phyloP scores from a whole-genome alignment of 768 basidiomycete genomes.

The Boletus barrowsii region DNA sequence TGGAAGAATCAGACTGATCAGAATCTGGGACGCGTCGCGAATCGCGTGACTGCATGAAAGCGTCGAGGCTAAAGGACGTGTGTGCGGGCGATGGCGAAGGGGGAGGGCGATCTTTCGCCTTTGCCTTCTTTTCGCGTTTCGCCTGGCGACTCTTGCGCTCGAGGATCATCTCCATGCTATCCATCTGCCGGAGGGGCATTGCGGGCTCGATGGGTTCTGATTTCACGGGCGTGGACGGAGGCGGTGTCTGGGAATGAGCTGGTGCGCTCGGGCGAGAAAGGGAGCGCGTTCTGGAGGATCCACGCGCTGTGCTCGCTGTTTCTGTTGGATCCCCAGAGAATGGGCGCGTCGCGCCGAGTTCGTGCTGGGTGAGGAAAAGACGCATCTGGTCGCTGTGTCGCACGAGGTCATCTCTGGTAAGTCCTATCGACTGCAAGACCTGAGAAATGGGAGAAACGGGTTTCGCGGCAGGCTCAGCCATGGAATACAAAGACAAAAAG shows the following conservation, averaged over 20 bases:
- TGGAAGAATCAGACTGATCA: slow-evolving; percentile 32
- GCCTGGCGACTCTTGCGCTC: slow-evolving; percentile 63
- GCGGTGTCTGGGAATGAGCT: slow-evolving; percentile 33
- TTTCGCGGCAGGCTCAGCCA: slow-evolving; percentile 26
- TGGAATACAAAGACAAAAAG: slow-evolving; percentile 4
- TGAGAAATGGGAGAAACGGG: slow-evolving; percentile 67
- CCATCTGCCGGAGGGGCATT: slow-evolving; percentile 54
- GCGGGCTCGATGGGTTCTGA: slow-evolving; percentile 52
- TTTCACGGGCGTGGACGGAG: slow-evolving; percentile 61
- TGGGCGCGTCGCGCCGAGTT: slow-evolving; percentile 43
- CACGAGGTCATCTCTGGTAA: slow-evolving; percentile 73
- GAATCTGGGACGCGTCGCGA: slow-evolving; percentile 37
- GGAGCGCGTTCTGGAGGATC: slow-evolving; percentile 41
- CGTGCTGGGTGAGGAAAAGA: slow-evolving; percentile 63
- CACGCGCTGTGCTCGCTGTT: slow-evolving; percentile 37
- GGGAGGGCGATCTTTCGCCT: slow-evolving; percentile 48
- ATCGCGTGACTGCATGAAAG: slow-evolving; percentile 58
- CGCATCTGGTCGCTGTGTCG: slow-evolving; percentile 79
- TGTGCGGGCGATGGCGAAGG: slow-evolving; percentile 53
- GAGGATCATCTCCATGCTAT: slow-evolving; percentile 75
- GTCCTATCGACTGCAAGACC: slow-evolving; percentile 65
- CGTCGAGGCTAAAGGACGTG: slow-evolving; percentile 44
- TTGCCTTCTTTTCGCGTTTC: slow-evolving; percentile 47
- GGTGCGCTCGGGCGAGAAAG: slow-evolving; percentile 52
- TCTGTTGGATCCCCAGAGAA: slow-evolving; percentile 35